Conservation (phyloP, 2,329 filamentous ascomycete genomes). For the Cladosporium sp. region DNA sequence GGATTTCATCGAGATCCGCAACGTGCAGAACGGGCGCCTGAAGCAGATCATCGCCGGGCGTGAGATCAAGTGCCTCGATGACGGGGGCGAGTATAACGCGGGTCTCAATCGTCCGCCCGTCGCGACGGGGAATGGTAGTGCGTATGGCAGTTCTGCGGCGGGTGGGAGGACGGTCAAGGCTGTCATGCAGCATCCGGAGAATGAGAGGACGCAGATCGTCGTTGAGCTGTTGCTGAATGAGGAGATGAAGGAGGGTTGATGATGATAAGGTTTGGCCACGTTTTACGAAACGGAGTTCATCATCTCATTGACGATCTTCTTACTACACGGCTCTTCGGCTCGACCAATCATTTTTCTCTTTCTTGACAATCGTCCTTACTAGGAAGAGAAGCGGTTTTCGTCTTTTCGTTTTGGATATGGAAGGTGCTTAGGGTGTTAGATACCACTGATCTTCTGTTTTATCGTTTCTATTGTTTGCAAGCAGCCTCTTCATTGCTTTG, state of each 20-base stretch:
- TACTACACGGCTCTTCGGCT: too few species aligned
- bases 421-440: not conserved
- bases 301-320: too few species aligned
- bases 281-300: too few species aligned
- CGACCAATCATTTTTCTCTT: too few species aligned
- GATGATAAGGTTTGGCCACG: too few species aligned
- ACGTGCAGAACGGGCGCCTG: conserved; percentile 90
- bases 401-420: not conserved
- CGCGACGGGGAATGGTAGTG: conserved; percentile 31
- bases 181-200: conserved; percentile 89
- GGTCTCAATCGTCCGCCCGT: conserved; percentile 18
- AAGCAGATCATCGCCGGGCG: conserved; percentile 91
- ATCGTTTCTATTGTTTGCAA: not conserved
- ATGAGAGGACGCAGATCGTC: conserved; percentile 78
- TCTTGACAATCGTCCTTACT: too few species aligned
- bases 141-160: conserved; percentile 25
- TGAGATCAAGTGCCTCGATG: conserved; percentile 87
- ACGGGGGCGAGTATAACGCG: conserved; percentile 63
- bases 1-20: conserved; percentile 95
- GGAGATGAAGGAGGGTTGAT: conserved; percentile 45
- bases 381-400: not conserved
- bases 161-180: conserved; percentile 78
- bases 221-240: conserved; percentile 91
- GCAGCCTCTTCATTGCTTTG: too few species aligned
- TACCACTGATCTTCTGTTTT: not conserved